Evolutionary conservation across 305 asterid species (phyloP).

Genomic region (Salvia sclarea): DNA sequence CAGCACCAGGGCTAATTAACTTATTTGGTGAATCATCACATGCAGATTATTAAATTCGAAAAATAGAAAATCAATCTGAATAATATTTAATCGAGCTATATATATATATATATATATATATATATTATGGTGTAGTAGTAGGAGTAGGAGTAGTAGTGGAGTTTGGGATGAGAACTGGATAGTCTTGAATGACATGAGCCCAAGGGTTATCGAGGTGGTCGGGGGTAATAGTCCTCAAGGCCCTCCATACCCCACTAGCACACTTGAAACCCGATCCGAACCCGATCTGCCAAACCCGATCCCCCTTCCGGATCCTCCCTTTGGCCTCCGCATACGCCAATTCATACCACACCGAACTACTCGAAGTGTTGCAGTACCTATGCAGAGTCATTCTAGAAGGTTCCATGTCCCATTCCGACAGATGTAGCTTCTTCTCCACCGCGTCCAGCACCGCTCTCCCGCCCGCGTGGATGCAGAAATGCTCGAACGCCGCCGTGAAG

Average conservation of each 20-base stretch:
- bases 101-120: too few relatives aligned
- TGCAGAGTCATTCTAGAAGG: conserved; percentile 44
- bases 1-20: too few relatives aligned
- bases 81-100: too few relatives aligned
- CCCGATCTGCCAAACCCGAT: conserved; percentile 45
- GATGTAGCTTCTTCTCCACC: conserved; percentile 28
- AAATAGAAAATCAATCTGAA: too few relatives aligned
- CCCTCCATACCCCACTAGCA: conserved; percentile 36
- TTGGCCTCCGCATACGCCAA: conserved; percentile 39
- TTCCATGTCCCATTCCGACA: conserved; percentile 35
- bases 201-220: conserved; percentile 32
- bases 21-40: too few relatives aligned
- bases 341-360: conserved; percentile 19
- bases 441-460: conserved; percentile 36
- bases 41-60: too few relatives aligned
- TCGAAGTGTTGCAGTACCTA: conserved; percentile 42
- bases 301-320: conserved; percentile 35
- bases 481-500: conserved; percentile 49
- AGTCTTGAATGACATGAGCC: too few relatives aligned
- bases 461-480: conserved; percentile 15
- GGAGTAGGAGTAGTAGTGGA: too few relatives aligned
- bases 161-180: too few relatives aligned
- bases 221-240: conserved; percentile 34
- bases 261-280: conserved; percentile 49
- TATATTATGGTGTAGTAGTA: too few relatives aligned